These are phyloP conservation scores for Fraxinus americana DNA, from an alignment of 257 asterid genomes.

Conservation along the genomic window DNA sequence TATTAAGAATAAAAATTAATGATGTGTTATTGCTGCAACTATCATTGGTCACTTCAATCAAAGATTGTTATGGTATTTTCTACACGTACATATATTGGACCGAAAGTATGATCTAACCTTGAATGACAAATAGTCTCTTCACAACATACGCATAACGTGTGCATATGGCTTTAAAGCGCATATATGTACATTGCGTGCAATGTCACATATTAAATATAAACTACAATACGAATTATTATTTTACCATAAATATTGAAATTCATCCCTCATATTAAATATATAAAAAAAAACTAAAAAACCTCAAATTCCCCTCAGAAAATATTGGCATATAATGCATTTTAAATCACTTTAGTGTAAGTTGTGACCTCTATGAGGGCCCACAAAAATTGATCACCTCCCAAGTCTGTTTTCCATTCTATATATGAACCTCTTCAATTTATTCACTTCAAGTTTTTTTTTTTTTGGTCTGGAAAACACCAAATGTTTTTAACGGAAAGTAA, in stretches of 20 bases:
- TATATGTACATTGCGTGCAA: neutral
- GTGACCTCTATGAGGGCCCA: neutral
- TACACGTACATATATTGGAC: no score
- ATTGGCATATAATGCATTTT: neutral
- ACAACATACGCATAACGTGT: no score
- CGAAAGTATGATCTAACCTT: no score
- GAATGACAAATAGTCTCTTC: no score
- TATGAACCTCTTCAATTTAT: slow-evolving; percentile 35
- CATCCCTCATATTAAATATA: neutral
- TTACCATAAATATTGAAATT: neutral
- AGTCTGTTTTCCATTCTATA: neutral
- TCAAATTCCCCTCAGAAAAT: neutral
- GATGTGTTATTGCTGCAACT: no score
- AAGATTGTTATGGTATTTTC: no score
- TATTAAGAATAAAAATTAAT: no score
- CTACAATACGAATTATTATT: no score
- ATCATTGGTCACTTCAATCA: no score
- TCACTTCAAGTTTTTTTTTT: slow-evolving; percentile 37
- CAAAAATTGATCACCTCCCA: neutral
- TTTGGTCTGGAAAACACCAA: slow-evolving; percentile 48
- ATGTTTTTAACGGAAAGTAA: slow-evolving; percentile 49
- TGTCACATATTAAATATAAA: neutral
- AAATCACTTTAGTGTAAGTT: neutral
- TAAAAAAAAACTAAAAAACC: no score
- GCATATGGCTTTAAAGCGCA: neutral